phyloP scores from a whole-genome alignment of 2,329 filamentous ascomycete species.

The Sporothrix globosa region DNA sequence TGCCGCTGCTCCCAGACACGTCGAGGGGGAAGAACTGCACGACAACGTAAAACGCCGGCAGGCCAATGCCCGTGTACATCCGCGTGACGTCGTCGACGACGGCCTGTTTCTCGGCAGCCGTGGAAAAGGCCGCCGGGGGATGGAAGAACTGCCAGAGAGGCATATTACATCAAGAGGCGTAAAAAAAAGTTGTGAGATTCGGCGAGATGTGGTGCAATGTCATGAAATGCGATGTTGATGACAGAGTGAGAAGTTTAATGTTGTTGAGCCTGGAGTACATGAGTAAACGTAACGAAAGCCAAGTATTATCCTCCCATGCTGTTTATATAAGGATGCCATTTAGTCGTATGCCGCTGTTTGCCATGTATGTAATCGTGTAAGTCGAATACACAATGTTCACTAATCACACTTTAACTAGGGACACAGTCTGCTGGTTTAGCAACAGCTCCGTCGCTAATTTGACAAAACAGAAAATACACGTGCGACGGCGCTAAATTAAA shows the following conservation, averaged over 20 bases:
- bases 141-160: slow-evolving; percentile 51
- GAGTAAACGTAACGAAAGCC: too few relatives aligned
- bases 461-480: slow-evolving; percentile 2
- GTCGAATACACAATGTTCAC: slow-evolving; percentile 1
- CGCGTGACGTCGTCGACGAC: slow-evolving; percentile 45
- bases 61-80: slow-evolving; percentile 38
- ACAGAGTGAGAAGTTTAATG: too few relatives aligned
- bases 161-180: slow-evolving; percentile 39
- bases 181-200: background rate
- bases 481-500: background rate
- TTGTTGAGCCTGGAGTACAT: too few relatives aligned
- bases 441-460: background rate
- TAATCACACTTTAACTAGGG: slow-evolving; percentile 1
- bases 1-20: slow-evolving; percentile 12
- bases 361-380: slow-evolving; percentile 2
- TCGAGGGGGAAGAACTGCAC: slow-evolving; percentile 46
- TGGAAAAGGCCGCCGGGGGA: slow-evolving; percentile 43
- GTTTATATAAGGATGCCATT: background rate
- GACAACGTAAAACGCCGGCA: slow-evolving; percentile 52
- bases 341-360: background rate
- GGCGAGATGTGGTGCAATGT: too few relatives aligned
- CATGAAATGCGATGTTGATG: too few relatives aligned
- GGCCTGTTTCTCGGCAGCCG: slow-evolving; percentile 39
- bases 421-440: too few relatives aligned
- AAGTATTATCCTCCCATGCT: too few relatives aligned